These are phyloP conservation scores for Pyrenochaeta sp. DNA, from an alignment of 2,329 filamentous ascomycete genomes.

Conservation along the genomic window DNA sequence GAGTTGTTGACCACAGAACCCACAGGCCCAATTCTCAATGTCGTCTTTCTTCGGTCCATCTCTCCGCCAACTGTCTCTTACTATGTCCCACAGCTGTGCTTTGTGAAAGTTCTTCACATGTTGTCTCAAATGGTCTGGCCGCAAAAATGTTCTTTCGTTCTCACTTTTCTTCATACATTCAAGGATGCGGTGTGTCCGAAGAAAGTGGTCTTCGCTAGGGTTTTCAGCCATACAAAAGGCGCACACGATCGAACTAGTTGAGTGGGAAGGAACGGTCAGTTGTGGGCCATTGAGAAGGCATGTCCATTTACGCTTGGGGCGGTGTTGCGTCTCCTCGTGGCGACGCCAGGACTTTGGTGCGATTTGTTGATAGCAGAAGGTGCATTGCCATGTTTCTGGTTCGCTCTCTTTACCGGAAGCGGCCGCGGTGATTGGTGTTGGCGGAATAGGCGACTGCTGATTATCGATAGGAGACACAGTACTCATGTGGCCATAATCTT, in stretches of 20 bases:
- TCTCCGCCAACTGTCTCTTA: conserved; percentile 40
- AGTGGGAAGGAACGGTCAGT: conserved; percentile 16
- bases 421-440: conserved; percentile 6
- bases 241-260: conserved; percentile 22
- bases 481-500: conserved; percentile 39
- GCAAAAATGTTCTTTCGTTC: conserved; percentile 40
- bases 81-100: conserved; percentile 28
- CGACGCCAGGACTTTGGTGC: conserved; percentile 48
- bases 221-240: conserved; percentile 40
- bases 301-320: conserved; percentile 44
- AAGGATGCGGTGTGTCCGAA: conserved; percentile 34
- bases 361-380: conserved; percentile 39
- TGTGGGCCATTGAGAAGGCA: conserved; percentile 41
- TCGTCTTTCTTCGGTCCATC: conserved; percentile 18
- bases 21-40: conserved; percentile 37
- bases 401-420: conserved; percentile 1
- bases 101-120: conserved; percentile 46
- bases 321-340: conserved; percentile 49
- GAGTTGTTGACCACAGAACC: conserved; percentile 38
- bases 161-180: conserved; percentile 40
- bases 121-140: conserved; percentile 45
- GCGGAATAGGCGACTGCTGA: conserved; percentile 14
- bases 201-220: conserved; percentile 42
- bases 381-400: conserved; percentile 45
- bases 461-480: conserved; percentile 15